phyloP scores from a whole-genome alignment of 176 grass and related monocot species.

The Rhynchospora tenuis region DNA sequence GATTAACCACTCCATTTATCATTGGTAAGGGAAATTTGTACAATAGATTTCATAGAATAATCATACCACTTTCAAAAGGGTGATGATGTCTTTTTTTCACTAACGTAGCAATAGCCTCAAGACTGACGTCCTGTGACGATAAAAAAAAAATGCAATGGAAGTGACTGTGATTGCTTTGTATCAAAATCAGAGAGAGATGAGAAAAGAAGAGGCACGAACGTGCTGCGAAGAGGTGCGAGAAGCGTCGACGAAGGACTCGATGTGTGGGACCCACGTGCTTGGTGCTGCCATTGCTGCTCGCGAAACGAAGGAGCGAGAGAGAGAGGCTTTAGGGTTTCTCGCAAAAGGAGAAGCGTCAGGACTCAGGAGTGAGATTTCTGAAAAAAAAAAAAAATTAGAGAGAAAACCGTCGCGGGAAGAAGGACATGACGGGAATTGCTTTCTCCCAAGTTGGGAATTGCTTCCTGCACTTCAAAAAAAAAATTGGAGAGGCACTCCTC shows the following conservation, averaged over 20 bases:
- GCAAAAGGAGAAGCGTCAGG: background rate
- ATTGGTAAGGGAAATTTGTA: no score
- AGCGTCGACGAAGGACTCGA: slow-evolving; percentile 60
- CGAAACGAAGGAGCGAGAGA: background rate
- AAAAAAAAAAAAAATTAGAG: background rate
- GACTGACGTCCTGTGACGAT: slow-evolving; percentile 41
- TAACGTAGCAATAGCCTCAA: slow-evolving; percentile 47
- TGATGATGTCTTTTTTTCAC: slow-evolving; percentile 65
- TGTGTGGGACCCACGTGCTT: slow-evolving; percentile 47
- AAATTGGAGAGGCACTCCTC: no score
- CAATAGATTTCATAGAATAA: background rate
- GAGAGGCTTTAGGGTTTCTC: slow-evolving; percentile 30
- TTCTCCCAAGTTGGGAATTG: no score
- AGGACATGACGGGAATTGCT: no score
- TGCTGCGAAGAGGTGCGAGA: slow-evolving; percentile 41
- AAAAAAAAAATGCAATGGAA: slow-evolving; percentile 22
- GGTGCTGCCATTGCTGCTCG: slow-evolving; percentile 41
- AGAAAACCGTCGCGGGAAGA: background rate
- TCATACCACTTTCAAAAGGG: slow-evolving; percentile 67
- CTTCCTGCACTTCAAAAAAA: no score
- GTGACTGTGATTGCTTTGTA: background rate
- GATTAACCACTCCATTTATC: background rate
- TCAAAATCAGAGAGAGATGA: background rate
- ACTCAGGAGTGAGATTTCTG: background rate
- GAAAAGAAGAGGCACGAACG: slow-evolving; percentile 26